Base-by-base conservation (phyloP, 2,329 filamentous ascomycete genomes). In the Aspergillus luchuensis region DNA sequence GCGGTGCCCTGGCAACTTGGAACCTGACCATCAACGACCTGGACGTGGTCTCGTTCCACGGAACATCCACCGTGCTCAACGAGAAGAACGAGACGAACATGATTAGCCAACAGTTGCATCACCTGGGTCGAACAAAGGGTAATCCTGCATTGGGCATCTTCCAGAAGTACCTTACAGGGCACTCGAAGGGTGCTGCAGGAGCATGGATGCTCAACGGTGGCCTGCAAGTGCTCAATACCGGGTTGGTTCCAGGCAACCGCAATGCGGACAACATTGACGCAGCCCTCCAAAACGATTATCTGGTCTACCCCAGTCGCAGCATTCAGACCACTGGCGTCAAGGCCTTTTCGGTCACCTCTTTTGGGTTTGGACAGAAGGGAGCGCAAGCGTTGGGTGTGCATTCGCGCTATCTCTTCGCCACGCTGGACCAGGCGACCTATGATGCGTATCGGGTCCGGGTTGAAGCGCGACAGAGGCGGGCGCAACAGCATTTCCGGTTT, bases 121-220 rank as follows among this genome's bases (percentile, higher is more conserved):
- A 97, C 74, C 89, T 98, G 51, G 93, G 93, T 67, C 90, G 93
- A 70, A 89, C 88, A 78, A 96, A 96, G 87, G 93, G 94, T 72
- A 97, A 97, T 72, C 92, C 93, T 19, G 83, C 97, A 15, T 80
- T 97, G 62, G 92, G 92, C 81, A 91, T 98, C 77, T 97, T 96
- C 89, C 93, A 98, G 81, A 98, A 98, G 80, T 97, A 94, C 78
- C 87, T 98, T 62, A 97, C 94, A 55, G 93, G 93, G 76, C 93
- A 98, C 77, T 92, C 94, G 71, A 97, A 97, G 87, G 93, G 93
- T 87, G 92, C 94, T 70, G 93, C 93, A 59, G 93, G 93, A 82
- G 93, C 93, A 39, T 98, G 93, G 92, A 97, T 97, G 93, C 87
- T 97, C 85, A 97, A 98, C 82, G 93, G 94, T 67, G 92, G 91